Base-by-base conservation (phyloP, 139 green algal species). In the Marvania coccoides region DNA sequence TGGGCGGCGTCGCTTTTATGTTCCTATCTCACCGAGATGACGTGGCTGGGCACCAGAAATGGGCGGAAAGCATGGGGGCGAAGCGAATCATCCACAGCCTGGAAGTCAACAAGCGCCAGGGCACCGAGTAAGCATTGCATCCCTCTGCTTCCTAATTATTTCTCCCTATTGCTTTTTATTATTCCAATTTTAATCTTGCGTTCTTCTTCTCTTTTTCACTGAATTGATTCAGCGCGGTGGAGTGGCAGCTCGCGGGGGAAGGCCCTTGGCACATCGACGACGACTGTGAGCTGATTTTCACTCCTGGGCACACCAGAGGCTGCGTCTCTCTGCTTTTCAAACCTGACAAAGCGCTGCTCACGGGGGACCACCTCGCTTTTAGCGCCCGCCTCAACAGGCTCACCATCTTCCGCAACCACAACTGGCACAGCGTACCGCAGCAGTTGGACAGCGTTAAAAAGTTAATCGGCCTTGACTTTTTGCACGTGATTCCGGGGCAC, bases 21-120 rank as follows among this genome's bases (percentile, higher is more conserved):
- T 89, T 92, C 68, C 69, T 95, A 0, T 87, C 83, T 2, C 88
- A 95, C 81, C 73, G 73, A 56, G 88, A 95, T 57, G 88, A 95
- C 62, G 83, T 95, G 28, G 72, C 47, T 0, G 88, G 88, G 47
- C 88, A 95, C 59, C 74, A 60, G 7, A 72, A 73, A 45, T 95
- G 88, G 88, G 83, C 85, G 0, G 53, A 72, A 31, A 69, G 74
- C 47, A 85, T 91, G n/a, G 67, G 67, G 3, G 72, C 70, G 4
- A 35, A 47, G 36, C 77, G 88, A 39, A 86, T 94, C 64, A 81
- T 95, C 5, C 88, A 94, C 70, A 46, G 62, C 6, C 30, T 15
- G 23, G 77, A 84, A 39, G 47, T 9, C 36, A 80, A 71, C 35
- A 30, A 8, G 15, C 51, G 56, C 14, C 77, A 83, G 57, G 63